These are phyloP conservation scores for Rubia tinctorum DNA, from an alignment of 305 asterid species.

Conservation along the genomic window DNA sequence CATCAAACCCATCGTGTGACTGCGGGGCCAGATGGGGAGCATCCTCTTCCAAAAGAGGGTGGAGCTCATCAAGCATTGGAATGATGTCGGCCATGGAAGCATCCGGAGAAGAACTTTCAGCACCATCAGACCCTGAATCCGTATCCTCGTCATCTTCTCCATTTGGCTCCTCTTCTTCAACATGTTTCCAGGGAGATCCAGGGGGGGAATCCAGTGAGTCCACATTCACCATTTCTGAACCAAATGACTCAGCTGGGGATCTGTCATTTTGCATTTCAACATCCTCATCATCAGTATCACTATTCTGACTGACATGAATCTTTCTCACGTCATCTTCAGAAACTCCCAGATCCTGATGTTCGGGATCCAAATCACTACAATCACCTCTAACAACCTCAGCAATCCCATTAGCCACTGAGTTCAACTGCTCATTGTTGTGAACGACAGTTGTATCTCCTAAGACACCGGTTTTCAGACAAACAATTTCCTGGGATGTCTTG, in stretches of 20 bases:
- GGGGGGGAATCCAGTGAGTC: slow-evolving; percentile 73
- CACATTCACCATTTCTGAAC: slow-evolving; percentile 67
- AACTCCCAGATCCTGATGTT: slow-evolving; percentile 30
- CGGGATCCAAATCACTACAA: slow-evolving; percentile 32
- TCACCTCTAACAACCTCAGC: slow-evolving; percentile 30
- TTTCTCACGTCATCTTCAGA: slow-evolving; percentile 26
- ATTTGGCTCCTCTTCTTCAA: slow-evolving; percentile 35
- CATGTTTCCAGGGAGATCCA: slow-evolving; percentile 69
- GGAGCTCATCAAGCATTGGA: slow-evolving; percentile 96
- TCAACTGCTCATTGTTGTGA: slow-evolving; percentile 44
- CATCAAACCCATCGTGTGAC: slow-evolving; percentile 50
- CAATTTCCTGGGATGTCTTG: slow-evolving; percentile 32
- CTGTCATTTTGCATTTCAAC: slow-evolving; percentile 51
- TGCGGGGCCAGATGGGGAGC: slow-evolving; percentile 39
- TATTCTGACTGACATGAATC: slow-evolving; percentile 27
- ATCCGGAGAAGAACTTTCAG: slow-evolving; percentile 95
- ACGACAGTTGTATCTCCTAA: slow-evolving; percentile 39
- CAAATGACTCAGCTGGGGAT: slow-evolving; percentile 63
- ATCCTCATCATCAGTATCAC: slow-evolving; percentile 37
- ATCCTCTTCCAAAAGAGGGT: slow-evolving; percentile 78
- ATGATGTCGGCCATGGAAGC: slow-evolving; percentile 94
- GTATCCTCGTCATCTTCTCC: slow-evolving; percentile 33
- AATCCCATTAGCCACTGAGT: slow-evolving; percentile 19
- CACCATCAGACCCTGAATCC: slow-evolving; percentile 69
- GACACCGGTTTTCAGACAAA: slow-evolving; percentile 37